Conservation (phyloP, 139 green algal genomes). For the Chlamydomonas urium region DNA sequence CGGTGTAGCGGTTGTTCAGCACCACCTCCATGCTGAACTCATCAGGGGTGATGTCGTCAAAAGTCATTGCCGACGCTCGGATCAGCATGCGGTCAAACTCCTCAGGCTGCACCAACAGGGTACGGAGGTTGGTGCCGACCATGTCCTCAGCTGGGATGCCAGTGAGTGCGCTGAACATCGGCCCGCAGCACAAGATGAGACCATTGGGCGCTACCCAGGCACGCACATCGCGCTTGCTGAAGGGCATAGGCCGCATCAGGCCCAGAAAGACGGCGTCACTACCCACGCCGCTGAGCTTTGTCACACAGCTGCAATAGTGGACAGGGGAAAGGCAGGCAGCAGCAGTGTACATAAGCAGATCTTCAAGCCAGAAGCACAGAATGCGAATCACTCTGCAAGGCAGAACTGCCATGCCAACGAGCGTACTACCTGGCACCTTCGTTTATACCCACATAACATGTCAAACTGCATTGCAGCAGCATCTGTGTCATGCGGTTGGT, state of each 20-base stretch:
- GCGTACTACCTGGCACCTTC: too few species aligned
- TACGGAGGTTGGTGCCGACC: conserved; percentile 1
- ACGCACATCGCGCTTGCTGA: background rate
- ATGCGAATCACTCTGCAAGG: too few species aligned
- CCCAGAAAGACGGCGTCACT: conserved; percentile 31
- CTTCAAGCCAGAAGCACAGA: too few species aligned
- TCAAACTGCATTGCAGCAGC: too few species aligned
- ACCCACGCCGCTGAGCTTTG: conserved; percentile 27
- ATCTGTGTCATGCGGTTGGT: too few species aligned
- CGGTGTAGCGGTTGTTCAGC: background rate
- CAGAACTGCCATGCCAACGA: too few species aligned
- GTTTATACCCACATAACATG: too few species aligned
- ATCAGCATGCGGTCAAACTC: conserved; percentile 19
- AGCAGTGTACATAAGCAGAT: too few species aligned
- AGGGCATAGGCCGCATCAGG: conserved; percentile 2
- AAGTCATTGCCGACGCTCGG: background rate
- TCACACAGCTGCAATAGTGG: conserved; percentile 18
- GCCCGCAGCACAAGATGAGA: conserved; percentile 13
- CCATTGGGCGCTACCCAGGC: conserved; percentile 13
- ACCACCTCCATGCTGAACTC: background rate
- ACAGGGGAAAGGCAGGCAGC: too few species aligned
- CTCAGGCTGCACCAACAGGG: background rate
- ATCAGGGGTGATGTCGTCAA: background rate
- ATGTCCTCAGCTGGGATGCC: conserved; percentile 15
- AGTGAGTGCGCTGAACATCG: conserved; percentile 18